Percentiles rank a stretch among this genome's conserved stretches.
These are phyloP conservation scores for Trametes maxima DNA, from an alignment of 768 basidiomycete genomes.

Conservation along the genomic window DNA sequence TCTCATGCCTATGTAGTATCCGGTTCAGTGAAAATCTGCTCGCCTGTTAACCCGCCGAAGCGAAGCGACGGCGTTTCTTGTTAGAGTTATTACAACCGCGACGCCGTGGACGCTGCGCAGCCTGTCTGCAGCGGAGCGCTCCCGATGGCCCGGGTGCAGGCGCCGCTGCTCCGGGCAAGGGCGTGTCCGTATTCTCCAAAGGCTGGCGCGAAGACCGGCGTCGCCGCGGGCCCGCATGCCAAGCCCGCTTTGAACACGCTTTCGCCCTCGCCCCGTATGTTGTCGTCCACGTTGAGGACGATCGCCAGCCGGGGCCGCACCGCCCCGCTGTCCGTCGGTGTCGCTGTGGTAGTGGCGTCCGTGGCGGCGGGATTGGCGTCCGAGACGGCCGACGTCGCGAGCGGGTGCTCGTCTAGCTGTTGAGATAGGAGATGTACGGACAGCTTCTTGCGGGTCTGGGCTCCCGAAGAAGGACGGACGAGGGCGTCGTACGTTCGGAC, in stretches of 20 bases:
- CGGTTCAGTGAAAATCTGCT: too few relatives aligned
- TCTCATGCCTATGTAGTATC: too few relatives aligned
- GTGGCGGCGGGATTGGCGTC: neutral
- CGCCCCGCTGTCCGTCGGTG: neutral
- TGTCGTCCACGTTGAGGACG: constrained; percentile 8
- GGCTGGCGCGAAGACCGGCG: constrained; percentile 20
- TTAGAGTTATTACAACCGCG: constrained; percentile 4
- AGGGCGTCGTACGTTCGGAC: constrained; percentile 24
- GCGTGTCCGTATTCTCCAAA: constrained; percentile 5
- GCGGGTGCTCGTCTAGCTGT: constrained; percentile 5
- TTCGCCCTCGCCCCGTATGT: neutral
- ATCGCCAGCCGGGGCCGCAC: neutral
- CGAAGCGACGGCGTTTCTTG: neutral
- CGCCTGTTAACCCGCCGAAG: neutral
- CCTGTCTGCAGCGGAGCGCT: neutral
- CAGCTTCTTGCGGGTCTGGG: constrained; percentile 26
- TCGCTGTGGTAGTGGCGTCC: neutral
- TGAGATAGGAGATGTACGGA: constrained; percentile 30
- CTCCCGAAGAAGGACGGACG: constrained; percentile 21
- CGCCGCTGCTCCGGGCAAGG: neutral
- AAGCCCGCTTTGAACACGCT: constrained; percentile 26
- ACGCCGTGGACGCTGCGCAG: constrained; percentile 4
- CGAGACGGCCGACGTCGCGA: neutral
- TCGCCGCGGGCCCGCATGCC: constrained; percentile 25
- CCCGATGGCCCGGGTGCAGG: neutral